Evolutionary conservation across 164 flowering plant genomes (phyloP).

Genomic region (Vitis riparia): DNA sequence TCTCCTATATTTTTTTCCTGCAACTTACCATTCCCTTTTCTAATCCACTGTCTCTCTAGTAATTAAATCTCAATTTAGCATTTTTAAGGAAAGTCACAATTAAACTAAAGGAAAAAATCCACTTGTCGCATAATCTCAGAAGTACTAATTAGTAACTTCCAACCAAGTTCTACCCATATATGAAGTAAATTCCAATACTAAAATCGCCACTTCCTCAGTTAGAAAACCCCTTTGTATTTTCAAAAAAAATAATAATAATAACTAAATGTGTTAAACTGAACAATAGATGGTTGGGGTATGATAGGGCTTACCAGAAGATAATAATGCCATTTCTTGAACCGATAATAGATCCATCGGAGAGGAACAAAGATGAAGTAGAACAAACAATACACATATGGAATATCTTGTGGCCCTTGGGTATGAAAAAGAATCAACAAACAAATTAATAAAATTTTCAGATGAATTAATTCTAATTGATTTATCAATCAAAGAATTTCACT

Average conservation of each 20-base stretch:
- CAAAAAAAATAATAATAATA: background rate
- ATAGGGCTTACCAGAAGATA: slow-evolving; percentile 83
- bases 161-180: too few species aligned
- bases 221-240: background rate
- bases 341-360: slow-evolving; percentile 93
- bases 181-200: too few species aligned
- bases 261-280: background rate
- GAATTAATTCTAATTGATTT: background rate
- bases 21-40: background rate
- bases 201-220: too few species aligned
- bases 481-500: slow-evolving; percentile 28
- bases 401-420: slow-evolving; percentile 78
- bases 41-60: background rate
- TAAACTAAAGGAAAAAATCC: background rate
- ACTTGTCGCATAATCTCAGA: background rate
- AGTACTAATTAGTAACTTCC: too few species aligned
- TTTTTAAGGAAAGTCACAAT: background rate
- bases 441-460: slow-evolving; percentile 6
- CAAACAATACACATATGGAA: slow-evolving; percentile 88
- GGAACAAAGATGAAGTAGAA: slow-evolving; percentile 89
- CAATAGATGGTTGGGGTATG: background rate
- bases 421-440: slow-evolving; percentile 12
- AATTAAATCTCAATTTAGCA: background rate
- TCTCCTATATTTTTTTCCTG: background rate
- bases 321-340: slow-evolving; percentile 98